These are phyloP conservation scores for Lecanoromycetidae sp. DNA, from an alignment of 2,329 filamentous ascomycete species.

Conservation along the genomic window DNA sequence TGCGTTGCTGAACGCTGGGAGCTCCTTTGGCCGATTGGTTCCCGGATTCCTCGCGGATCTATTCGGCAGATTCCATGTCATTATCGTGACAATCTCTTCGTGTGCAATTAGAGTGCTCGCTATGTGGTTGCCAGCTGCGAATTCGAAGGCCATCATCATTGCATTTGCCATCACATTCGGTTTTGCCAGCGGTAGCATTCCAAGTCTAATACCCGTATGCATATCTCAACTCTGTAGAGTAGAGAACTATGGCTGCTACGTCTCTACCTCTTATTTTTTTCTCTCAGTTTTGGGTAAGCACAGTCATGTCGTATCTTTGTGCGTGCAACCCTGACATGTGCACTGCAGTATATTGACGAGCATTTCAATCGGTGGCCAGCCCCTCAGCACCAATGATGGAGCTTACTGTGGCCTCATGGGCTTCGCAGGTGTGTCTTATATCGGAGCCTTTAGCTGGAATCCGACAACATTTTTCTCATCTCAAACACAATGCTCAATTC, in stretches of 20 bases:
- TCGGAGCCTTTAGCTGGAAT: background rate
- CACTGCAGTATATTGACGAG: no score
- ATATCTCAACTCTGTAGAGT: background rate
- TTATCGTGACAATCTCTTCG: background rate
- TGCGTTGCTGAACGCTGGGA: conserved; percentile 66
- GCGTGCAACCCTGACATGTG: no score
- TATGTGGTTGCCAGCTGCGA: background rate
- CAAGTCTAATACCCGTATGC: background rate
- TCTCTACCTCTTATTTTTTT: background rate
- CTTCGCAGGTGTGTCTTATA: background rate
- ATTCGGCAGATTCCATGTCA: conserved; percentile 55
- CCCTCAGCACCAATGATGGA: no score
- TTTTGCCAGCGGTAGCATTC: background rate
- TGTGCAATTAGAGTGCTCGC: background rate
- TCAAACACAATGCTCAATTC: background rate
- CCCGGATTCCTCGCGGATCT: conserved; percentile 69
- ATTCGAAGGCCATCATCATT: background rate
- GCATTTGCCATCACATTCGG: background rate
- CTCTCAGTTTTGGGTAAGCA: background rate
- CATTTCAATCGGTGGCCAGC: no score
- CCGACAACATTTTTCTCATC: background rate
- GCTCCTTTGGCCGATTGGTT: conserved; percentile 62
- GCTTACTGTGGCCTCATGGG: no score
- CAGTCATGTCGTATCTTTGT: background rate
- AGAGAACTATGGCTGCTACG: background rate